phyloP scores from a whole-genome alignment of 371 early-diverging fungal genomes.

The Syncephalastrum contaminatum region DNA sequence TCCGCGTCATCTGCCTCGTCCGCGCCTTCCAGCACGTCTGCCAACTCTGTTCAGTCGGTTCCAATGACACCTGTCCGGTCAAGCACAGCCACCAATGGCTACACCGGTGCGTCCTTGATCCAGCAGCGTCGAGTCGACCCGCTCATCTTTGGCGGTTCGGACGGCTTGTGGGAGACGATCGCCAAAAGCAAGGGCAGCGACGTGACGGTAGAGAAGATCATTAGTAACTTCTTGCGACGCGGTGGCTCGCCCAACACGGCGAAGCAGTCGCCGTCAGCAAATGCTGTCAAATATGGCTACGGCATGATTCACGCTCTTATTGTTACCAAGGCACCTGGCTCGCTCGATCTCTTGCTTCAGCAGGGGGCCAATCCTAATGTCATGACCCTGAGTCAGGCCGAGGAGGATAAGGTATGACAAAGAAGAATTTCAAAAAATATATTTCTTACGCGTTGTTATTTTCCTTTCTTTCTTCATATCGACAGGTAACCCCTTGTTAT shows the following conservation, averaged over 20 bases:
- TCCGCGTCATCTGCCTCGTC: constrained; percentile 16
- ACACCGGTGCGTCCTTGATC: constrained; percentile 22
- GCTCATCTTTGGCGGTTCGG: constrained; percentile 43
- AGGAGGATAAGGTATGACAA: constrained; percentile 37
- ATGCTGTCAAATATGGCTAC: constrained; percentile 43
- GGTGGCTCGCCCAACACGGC: constrained; percentile 52
- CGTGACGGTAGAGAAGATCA: constrained; percentile 41
- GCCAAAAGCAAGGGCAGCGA: constrained; percentile 35
- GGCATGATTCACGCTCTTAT: constrained; percentile 50
- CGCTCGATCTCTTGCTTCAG: constrained; percentile 37
- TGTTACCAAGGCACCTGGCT: constrained; percentile 31
- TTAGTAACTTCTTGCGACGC: constrained; percentile 42
- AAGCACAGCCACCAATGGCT: constrained; percentile 21
- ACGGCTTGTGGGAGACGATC: constrained; percentile 46
- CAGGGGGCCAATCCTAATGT: constrained; percentile 48
- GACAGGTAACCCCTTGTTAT: constrained; percentile 43
- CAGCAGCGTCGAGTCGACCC: constrained; percentile 40
- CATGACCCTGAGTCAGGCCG: constrained; percentile 28
- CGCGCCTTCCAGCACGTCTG: constrained; percentile 11
- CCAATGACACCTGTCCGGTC: constrained; percentile 29
- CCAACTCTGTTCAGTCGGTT: constrained; percentile 11
- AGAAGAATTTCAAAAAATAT: not conserved
- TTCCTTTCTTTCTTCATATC: not conserved
- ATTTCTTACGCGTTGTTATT: not conserved
- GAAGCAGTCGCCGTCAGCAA: constrained; percentile 30